Evolutionary conservation across 164 flowering plant species (phyloP), one percentile per base, ranked within the genome.

Genomic region (Dillenia suffruticosa): DNA sequence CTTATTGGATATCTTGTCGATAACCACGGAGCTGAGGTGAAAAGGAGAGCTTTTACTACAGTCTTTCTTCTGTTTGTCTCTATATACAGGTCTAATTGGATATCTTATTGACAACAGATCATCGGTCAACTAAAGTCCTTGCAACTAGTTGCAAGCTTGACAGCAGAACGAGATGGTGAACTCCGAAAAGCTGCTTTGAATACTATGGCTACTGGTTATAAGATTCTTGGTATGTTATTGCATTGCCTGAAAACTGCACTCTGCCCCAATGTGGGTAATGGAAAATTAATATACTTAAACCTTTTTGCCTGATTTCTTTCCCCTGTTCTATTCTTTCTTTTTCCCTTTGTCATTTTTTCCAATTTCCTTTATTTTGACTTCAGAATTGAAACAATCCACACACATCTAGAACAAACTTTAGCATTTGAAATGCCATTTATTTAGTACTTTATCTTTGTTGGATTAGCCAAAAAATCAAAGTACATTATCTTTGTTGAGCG

Each of bases 131-230:
- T 90, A 32, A 95, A 88, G 68, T 84, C 87, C 48, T 78, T 95
- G 82, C 97, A 92, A 74, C 74, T 83, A 65, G 99, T 95, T 70
- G 99, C 99, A 66, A 83, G 88, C 69, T 83, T 95, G 80, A 95
- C 97, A 44, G 90, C 96, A 45, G 99, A 92, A 66, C 76, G 99
- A 61, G 99, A 95, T 77, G 97, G 97, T 74, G 99, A 95, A 77
- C 76, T 83, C 59, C 77, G 99, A 68, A 95, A 95, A 78, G 97
- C 97, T 79, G 96, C 99, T 59, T 61, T 95, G 46, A 92, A 92
- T 73, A 76, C 97, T 11, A 68, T 95, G 24, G 96, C 97, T 54
- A 82, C 84, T 62, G 99, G 96, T 49, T 95, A 95, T 72, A 95
- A 95, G 75, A 83, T 80, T 70, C 86, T 95, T 68, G 99, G 99